Base-by-base conservation (phyloP, 1,139 yeast species). In the Saccharomyces hybrid region DNA sequence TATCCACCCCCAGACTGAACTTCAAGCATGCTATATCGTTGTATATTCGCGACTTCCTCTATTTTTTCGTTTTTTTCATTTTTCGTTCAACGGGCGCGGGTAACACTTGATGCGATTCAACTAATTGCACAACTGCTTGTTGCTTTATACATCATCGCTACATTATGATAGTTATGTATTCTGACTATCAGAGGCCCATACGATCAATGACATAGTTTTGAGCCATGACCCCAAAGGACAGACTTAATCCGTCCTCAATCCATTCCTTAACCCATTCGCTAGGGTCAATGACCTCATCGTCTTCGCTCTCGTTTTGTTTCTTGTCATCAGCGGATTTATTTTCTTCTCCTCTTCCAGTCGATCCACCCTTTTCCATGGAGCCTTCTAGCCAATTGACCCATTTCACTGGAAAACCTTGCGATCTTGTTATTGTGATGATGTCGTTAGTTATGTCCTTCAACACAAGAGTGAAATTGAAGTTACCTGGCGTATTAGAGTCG, bases 211-310 rank as follows among this genome's bases (percentile, higher is more conserved):
- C 96, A 69, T 93, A 93, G 65, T 84, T 82, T 70, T 93, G 99
- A 1, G 97, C 96, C 42, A 88, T 75, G 1, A 88, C 86, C 8
- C 97, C 98, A 59, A 91, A 80, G 38, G 90, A 78, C 61, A 90
- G 77, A 32, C 83, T 82, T 54, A 93, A 75, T 0, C 96, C 95
- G 62, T 87, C 88, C 64, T 82, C 86, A 46, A 93, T 79, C 98
- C 98, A 91, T 57, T 83, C 93, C 52, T 81, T 78, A n/a, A 93
- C 95, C 99, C 99, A 93, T 60, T 88, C 96, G 52, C 89, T 78
- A 9, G 98, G 97, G 69, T 91, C 96, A 47, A 90, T 80, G n/a
- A 75, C 80, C 9, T 71, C 77, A 14, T 70, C 76, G 3, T 64
- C 62, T 5, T 67, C 71, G 26, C 62, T 70, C 3, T 61, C 68